These are phyloP conservation scores for Aureobasidium sp. DNA, from an alignment of 2,329 filamentous ascomycete genomes.

Conservation along the genomic window DNA sequence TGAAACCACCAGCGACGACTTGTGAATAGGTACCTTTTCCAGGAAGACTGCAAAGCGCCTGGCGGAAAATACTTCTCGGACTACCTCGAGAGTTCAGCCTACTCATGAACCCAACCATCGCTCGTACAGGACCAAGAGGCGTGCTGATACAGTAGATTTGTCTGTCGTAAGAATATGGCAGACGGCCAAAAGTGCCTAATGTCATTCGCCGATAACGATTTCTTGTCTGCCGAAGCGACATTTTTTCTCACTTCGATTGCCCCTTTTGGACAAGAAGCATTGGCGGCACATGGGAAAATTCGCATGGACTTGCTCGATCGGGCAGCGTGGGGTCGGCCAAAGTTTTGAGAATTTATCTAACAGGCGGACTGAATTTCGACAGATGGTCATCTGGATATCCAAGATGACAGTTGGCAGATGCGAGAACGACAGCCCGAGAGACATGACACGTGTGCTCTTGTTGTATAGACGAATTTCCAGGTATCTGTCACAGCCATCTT, in stretches of 20 bases:
- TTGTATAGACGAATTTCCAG: neutral
- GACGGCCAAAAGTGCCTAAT: neutral
- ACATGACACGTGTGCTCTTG: neutral
- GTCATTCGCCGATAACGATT: neutral
- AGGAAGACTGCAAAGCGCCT: neutral
- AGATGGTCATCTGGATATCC: neutral
- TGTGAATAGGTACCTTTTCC: too few species aligned
- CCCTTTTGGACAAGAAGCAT: neutral
- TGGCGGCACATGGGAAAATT: neutral
- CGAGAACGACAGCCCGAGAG: neutral
- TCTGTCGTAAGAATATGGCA: neutral
- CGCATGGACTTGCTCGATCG: neutral
- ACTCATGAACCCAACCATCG: neutral
- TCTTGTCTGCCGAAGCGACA: neutral
- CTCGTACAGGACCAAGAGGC: too few species aligned
- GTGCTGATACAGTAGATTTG: neutral
- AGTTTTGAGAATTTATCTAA: neutral
- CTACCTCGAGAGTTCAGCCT: neutral
- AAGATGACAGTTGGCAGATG: neutral
- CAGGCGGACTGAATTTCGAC: neutral
- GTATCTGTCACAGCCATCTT: too few species aligned
- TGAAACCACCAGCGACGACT: neutral
- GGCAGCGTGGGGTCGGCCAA: neutral
- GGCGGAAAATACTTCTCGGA: neutral
- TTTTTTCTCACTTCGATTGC: neutral